Evolutionary conservation across 768 basidiomycete genomes (phyloP).

Genomic region (Kwoniella dejecticola): DNA sequence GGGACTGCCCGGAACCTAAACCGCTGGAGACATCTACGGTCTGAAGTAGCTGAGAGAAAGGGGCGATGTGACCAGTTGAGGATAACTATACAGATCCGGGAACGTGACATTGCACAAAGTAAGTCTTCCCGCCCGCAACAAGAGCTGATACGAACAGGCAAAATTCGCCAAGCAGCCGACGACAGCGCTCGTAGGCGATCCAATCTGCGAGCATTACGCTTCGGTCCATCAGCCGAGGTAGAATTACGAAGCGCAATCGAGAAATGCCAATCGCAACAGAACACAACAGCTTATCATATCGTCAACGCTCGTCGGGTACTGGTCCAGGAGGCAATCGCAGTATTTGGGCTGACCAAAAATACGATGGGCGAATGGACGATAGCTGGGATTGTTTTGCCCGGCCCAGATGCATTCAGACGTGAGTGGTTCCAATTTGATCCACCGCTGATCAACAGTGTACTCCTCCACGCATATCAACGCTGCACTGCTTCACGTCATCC

Average conservation of each 20-base stretch:
- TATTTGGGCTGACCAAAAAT: slow-evolving; percentile 39
- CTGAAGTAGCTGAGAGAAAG: slow-evolving; percentile 29
- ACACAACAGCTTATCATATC: slow-evolving; percentile 20
- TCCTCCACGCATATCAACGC: slow-evolving; percentile 41
- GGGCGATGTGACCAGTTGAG: slow-evolving; percentile 17
- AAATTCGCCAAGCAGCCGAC: neutral
- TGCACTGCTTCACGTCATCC: slow-evolving; percentile 40
- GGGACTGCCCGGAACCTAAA: slow-evolving; percentile 3
- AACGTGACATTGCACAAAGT: slow-evolving; percentile 10
- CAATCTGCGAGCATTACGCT: neutral
- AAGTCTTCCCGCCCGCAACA: neutral
- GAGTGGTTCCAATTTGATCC: neutral
- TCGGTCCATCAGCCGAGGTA: neutral
- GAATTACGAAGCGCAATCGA: slow-evolving; percentile 2
- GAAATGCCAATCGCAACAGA: slow-evolving; percentile 14
- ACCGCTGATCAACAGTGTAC: slow-evolving; percentile 20
- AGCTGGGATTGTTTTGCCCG: slow-evolving; percentile 35
- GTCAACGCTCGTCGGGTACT: slow-evolving; percentile 41
- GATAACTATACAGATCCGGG: slow-evolving; percentile 6
- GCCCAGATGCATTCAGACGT: slow-evolving; percentile 34
- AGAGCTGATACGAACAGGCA: neutral
- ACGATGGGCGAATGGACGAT: slow-evolving; percentile 37
- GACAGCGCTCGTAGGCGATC: too few species aligned
- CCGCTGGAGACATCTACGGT: slow-evolving; percentile 31
- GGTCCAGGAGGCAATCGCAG: slow-evolving; percentile 37